These are phyloP conservation scores for Cymbopogon citratus DNA, from an alignment of 176 grass and related monocot genomes.

Conservation along the genomic window DNA sequence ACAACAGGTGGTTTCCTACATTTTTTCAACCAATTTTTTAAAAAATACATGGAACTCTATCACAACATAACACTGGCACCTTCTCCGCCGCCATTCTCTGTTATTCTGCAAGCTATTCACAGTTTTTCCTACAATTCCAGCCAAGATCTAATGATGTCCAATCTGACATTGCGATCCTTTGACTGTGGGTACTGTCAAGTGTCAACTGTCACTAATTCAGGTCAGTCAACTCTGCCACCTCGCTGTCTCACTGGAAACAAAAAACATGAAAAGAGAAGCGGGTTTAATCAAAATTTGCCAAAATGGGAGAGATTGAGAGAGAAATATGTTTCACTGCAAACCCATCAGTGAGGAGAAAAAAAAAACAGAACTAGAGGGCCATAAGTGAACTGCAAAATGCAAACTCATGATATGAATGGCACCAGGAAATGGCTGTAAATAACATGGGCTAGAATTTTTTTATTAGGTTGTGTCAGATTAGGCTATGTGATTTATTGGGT, in stretches of 20 bases:
- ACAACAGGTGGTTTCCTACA: neutral
- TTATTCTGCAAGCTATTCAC: neutral
- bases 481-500: neutral
- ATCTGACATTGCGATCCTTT: neutral
- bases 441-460: neutral
- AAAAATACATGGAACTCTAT: neutral
- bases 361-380: too few species aligned
- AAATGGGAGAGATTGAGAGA: neutral
- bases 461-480: neutral
- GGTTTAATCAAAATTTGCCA: neutral
- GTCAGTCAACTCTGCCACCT: neutral
- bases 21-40: neutral
- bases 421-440: neutral
- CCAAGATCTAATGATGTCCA: neutral
- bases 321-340: neutral
- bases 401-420: too few species aligned
- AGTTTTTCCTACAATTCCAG: neutral
- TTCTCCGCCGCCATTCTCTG: neutral
- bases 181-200: neutral
- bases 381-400: too few species aligned
- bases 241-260: conserved; percentile 17
- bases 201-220: neutral
- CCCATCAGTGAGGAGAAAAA: too few species aligned
- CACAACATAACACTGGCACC: neutral
- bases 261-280: neutral